A percentile compares a stretch with the other conserved stretches of the same genome.
These are phyloP conservation scores for Viola pubescens DNA, from an alignment of 441 rosid genomes.

Conservation along the genomic window DNA sequence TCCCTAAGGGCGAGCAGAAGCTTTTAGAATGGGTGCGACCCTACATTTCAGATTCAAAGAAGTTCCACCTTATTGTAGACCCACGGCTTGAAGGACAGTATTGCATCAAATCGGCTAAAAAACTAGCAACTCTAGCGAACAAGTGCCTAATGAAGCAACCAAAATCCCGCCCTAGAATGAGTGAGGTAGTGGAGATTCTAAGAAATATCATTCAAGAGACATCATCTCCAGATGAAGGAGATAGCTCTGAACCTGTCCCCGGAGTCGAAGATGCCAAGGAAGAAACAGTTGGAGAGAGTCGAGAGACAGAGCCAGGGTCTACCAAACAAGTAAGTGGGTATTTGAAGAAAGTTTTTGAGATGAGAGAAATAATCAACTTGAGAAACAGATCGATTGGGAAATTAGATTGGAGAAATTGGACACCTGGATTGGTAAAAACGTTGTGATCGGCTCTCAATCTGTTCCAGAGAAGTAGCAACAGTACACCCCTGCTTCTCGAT, in stretches of 20 bases:
- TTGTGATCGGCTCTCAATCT: conserved; percentile 32
- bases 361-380: conserved; percentile 59
- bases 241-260: conserved; percentile 16
- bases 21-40: conserved; percentile 94
- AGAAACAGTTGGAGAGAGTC: conserved; percentile 21
- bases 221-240: conserved; percentile 28
- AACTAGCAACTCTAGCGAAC: conserved; percentile 70
- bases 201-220: conserved; percentile 50
- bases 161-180: conserved; percentile 86
- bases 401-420: conserved; percentile 93
- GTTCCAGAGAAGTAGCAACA: neutral
- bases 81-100: conserved; percentile 63
- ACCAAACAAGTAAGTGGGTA: conserved; percentile 41
- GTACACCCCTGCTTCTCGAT: neutral
- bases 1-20: conserved; percentile 82
- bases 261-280: conserved; percentile 43
- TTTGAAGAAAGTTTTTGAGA: conserved; percentile 54
- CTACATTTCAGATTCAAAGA: conserved; percentile 76
- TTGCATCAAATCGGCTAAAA: conserved; percentile 69
- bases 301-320: conserved; percentile 38
- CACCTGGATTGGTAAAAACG: conserved; percentile 71
- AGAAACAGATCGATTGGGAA: conserved; percentile 76
- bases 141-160: conserved; percentile 79
- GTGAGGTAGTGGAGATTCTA: conserved; percentile 63
- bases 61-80: conserved; percentile 68